Percentiles rank a stretch among this genome's conserved stretches.
These are phyloP conservation scores for Dillenia suffruticosa DNA, from an alignment of 164 flowering plant genomes.

Conservation along the genomic window DNA sequence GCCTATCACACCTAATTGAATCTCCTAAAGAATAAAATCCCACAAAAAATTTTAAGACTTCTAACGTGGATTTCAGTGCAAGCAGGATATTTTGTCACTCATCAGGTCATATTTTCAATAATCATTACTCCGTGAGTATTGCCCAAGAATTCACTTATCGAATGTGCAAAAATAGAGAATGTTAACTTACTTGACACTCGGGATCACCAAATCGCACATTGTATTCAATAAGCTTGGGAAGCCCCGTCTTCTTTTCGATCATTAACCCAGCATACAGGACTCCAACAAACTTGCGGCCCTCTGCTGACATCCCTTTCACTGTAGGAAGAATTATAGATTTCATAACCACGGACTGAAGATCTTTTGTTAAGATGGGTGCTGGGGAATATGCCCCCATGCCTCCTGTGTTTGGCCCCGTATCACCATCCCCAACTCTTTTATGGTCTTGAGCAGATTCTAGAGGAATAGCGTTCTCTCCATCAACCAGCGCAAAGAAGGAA, in stretches of 20 bases:
- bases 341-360: constrained; percentile 77
- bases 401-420: constrained; percentile 95
- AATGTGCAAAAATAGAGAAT: too few species aligned
- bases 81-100: too few species aligned
- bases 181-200: constrained; percentile 88
- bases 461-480: constrained; percentile 89
- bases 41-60: too few species aligned
- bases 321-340: constrained; percentile 79
- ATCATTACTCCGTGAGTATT: too few species aligned
- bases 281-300: constrained; percentile 93
- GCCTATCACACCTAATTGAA: too few species aligned
- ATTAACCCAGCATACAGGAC: constrained; percentile 95
- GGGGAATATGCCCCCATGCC: constrained; percentile 99
- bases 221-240: constrained; percentile 92
- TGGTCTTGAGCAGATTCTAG: constrained; percentile 98
- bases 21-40: too few species aligned
- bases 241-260: constrained; percentile 90
- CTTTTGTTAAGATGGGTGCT: constrained; percentile 80
- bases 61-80: too few species aligned
- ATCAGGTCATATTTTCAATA: too few species aligned
- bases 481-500: constrained; percentile 96
- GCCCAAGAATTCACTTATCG: too few species aligned
- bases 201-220: constrained; percentile 99
- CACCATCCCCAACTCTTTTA: constrained; percentile 96
- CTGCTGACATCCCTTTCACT: constrained; percentile 87